Percentiles rank a stretch among this genome's conserved stretches.
Conservation (phyloP, 495 filamentous ascomycete species). For the Rhizodiscina lignyota region DNA sequence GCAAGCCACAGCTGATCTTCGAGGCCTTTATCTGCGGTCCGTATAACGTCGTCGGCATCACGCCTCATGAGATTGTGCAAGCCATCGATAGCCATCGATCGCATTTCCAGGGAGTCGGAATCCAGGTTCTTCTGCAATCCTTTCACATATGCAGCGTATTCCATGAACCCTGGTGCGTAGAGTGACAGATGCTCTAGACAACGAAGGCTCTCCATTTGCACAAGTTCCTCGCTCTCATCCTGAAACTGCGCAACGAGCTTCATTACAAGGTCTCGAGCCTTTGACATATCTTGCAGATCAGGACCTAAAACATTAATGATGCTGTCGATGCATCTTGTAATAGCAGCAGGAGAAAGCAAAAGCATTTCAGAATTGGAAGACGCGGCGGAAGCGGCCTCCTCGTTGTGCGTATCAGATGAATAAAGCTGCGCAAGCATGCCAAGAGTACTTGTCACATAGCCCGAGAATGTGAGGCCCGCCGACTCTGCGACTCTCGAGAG, state of each 20-base stretch:
- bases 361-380: conserved; percentile 83
- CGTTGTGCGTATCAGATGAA: conserved; percentile 76
- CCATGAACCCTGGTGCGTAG: conserved; percentile 76
- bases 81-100: conserved; percentile 71
- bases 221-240: conserved; percentile 53
- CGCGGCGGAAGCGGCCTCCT: conserved; percentile 56
- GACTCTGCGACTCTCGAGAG: conserved; percentile 80
- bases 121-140: conserved; percentile 61
- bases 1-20: conserved; percentile 88
- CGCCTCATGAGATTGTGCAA: conserved; percentile 91
- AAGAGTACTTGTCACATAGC: conserved; percentile 74
- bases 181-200: conserved; percentile 85
- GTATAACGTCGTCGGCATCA: conserved; percentile 62
- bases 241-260: conserved; percentile 74
- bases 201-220: conserved; percentile 59
- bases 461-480: conserved; percentile 79
- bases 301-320: conserved; percentile 91
- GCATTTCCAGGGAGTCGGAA: conserved; percentile 45
- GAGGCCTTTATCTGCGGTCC: conserved; percentile 52
- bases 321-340: conserved; percentile 82
- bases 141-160: conserved; percentile 68
- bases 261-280: conserved; percentile 77
- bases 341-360: conserved; percentile 59
- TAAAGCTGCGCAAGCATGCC: conserved; percentile 90
- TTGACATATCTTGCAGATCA: conserved; percentile 85